phyloP scores from a whole-genome alignment of 116 monocot genomes.

The Trichopus zeylanicus region DNA sequence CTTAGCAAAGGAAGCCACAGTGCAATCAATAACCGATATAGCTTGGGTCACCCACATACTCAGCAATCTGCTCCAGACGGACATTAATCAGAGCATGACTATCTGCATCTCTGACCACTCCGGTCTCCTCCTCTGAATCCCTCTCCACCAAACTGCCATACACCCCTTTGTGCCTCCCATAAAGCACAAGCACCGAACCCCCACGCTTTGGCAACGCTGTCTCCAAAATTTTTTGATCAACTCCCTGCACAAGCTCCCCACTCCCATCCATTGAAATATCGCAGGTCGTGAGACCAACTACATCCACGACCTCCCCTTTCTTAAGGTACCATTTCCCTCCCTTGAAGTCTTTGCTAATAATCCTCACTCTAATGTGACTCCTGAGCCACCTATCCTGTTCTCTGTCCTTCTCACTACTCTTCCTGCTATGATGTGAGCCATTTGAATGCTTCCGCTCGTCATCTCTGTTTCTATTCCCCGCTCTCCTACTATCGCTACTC shows the following conservation, averaged over 20 bases:
- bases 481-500: slow-evolving; percentile 12
- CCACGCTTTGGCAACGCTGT: slow-evolving; percentile 74
- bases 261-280: slow-evolving; percentile 80
- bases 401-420: neutral
- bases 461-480: slow-evolving; percentile 13
- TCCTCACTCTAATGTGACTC: slow-evolving; percentile 82
- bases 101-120: slow-evolving; percentile 64
- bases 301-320: slow-evolving; percentile 86
- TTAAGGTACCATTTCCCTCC: slow-evolving; percentile 62
- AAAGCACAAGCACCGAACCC: slow-evolving; percentile 68
- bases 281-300: slow-evolving; percentile 62
- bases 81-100: slow-evolving; percentile 66
- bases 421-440: slow-evolving; percentile 1
- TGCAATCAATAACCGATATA: slow-evolving; percentile 1
- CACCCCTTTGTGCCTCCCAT: slow-evolving; percentile 69
- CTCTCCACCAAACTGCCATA: slow-evolving; percentile 76
- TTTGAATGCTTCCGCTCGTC: slow-evolving; percentile 5
- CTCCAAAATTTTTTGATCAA: slow-evolving; percentile 81
- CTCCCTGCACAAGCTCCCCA: slow-evolving; percentile 64
- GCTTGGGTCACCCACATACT: slow-evolving; percentile 6
- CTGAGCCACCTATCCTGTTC: slow-evolving; percentile 48
- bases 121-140: slow-evolving; percentile 61
- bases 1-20: neutral
- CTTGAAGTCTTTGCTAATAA: slow-evolving; percentile 64
- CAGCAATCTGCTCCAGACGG: slow-evolving; percentile 55